Conservation (phyloP, 371 early-diverging fungal genomes). For the Phascolomyces articulosus region DNA sequence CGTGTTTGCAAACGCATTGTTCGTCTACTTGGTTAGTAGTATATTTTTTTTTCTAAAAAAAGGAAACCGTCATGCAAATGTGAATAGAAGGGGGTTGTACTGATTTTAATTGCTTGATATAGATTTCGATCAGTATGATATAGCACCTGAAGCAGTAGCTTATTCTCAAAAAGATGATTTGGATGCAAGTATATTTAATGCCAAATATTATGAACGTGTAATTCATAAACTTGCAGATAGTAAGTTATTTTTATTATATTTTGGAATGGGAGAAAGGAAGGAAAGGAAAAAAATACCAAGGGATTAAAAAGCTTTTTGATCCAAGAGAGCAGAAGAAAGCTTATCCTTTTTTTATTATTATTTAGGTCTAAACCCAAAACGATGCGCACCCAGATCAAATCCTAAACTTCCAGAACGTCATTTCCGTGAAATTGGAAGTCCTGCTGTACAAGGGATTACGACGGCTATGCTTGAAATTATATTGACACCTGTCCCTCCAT, state of each 20-base stretch:
- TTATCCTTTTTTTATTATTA: no score
- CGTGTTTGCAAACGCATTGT: slow-evolving; percentile 63
- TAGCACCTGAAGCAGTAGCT: slow-evolving; percentile 52
- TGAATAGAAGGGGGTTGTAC: no score
- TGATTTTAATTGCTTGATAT: no score
- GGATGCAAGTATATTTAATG: slow-evolving; percentile 50
- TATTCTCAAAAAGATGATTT: slow-evolving; percentile 41
- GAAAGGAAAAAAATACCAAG: no score
- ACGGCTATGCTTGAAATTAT: slow-evolving; percentile 74
- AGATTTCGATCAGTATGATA: slow-evolving; percentile 62
- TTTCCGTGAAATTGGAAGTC: slow-evolving; percentile 80
- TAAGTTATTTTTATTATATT: slow-evolving; percentile 26
- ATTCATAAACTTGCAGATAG: slow-evolving; percentile 58
- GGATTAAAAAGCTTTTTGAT: no score
- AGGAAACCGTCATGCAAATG: background rate
- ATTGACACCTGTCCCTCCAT: slow-evolving; percentile 51
- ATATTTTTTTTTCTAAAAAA: background rate
- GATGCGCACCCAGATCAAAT: slow-evolving; percentile 57
- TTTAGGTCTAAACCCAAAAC: slow-evolving; percentile 54
- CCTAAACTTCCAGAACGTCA: slow-evolving; percentile 72
- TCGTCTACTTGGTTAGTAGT: slow-evolving; percentile 59
- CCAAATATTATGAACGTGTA: slow-evolving; percentile 58
- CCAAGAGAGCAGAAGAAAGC: no score
- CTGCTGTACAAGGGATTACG: slow-evolving; percentile 66
- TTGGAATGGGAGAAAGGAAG: slow-evolving; percentile 12